These are phyloP conservation scores for Ensete ventricosum DNA, from an alignment of 176 grass and related monocot genomes.

Conservation along the genomic window DNA sequence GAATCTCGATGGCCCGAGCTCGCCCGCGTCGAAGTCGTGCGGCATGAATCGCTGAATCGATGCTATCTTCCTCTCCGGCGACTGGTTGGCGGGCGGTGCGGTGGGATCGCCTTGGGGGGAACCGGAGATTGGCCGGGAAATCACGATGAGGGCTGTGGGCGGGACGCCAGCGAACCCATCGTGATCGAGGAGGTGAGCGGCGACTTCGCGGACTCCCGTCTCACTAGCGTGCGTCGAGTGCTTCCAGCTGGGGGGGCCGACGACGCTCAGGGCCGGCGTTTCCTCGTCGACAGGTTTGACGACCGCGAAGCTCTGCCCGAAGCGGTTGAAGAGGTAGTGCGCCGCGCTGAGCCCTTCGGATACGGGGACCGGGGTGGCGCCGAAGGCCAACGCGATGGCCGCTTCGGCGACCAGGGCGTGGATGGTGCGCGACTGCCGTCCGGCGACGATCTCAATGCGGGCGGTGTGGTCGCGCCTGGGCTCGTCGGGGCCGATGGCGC, in stretches of 20 bases:
- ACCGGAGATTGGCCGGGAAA: slow-evolving; percentile 31
- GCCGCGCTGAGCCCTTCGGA: slow-evolving; percentile 43
- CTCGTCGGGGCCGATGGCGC: neutral
- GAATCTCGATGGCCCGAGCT: slow-evolving; percentile 80
- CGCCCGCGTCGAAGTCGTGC: slow-evolving; percentile 73
- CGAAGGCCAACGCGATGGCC: slow-evolving; percentile 40
- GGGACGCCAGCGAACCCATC: slow-evolving; percentile 62
- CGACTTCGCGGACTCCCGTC: slow-evolving; percentile 65
- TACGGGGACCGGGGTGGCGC: slow-evolving; percentile 40
- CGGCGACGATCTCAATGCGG: slow-evolving; percentile 44
- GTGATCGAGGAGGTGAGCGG: slow-evolving; percentile 85
- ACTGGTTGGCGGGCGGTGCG: neutral
- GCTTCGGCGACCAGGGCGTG: slow-evolving; percentile 63
- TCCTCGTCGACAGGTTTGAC: slow-evolving; percentile 58
- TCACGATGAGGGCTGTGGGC: slow-evolving; percentile 61
- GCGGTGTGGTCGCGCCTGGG: slow-evolving; percentile 26
- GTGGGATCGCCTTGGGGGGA: neutral
- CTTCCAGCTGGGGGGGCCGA: neutral
- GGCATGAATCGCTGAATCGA: slow-evolving; percentile 78
- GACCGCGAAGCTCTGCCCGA: slow-evolving; percentile 54
- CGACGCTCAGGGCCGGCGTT: neutral
- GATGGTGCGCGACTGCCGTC: slow-evolving; percentile 31
- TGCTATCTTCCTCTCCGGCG: slow-evolving; percentile 18
- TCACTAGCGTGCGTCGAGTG: slow-evolving; percentile 17
- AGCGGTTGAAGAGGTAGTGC: slow-evolving; percentile 43